Base-by-base conservation (phyloP, 2,329 filamentous ascomycete species). In the Colletotrichum higginsianum region DNA sequence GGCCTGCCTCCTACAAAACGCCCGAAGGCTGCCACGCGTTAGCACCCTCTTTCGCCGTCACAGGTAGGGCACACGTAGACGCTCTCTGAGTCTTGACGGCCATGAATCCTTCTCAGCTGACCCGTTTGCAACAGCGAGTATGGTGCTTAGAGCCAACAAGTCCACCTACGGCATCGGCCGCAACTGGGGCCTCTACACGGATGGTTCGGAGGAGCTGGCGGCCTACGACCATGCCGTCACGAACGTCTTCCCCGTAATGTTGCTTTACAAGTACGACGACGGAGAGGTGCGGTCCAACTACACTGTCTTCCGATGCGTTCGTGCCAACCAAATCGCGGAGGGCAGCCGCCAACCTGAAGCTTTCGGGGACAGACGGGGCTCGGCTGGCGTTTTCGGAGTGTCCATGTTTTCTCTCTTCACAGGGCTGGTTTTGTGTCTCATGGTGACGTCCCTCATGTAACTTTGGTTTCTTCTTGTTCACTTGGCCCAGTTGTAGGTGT, bases 301-400 rank as follows among this genome's bases (percentile, higher is more conserved):
- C 11, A 35, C 40, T 2, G 47, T 61, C 1, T 66, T 61, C 18
- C 55, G 55, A 12, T 66, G 64, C 38, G 56, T 66, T 35, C 56
- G 56, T 13, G 56, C 56, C 38, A 53, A 66, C 18, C 5, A 66
- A 21, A 38, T 53, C 23, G 38, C 44, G 15, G 40, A 38, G 13
- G 63, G 53, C n/a, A 66, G 63, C 23, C 56, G 46, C 21, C 30
- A 30, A n/a, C 53, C 63, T 1, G 42, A 66, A 23, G 47, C 42
- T 15, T 49, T 66, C 13, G 55, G 55, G 12, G 26, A 30, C 26
- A 42, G 55, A 23, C 35, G 30, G 16, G 44, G 12, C 16, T 18
- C 38, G 40, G 38, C 26, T 21, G 1, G 11, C 23, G 12, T 1
- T 12, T 5, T 55, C 21, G 23, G 4, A 35, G n/a, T 15, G 15